phyloP scores from a whole-genome alignment of 2,329 filamentous ascomycete species.

The Hypoxylon sp. region DNA sequence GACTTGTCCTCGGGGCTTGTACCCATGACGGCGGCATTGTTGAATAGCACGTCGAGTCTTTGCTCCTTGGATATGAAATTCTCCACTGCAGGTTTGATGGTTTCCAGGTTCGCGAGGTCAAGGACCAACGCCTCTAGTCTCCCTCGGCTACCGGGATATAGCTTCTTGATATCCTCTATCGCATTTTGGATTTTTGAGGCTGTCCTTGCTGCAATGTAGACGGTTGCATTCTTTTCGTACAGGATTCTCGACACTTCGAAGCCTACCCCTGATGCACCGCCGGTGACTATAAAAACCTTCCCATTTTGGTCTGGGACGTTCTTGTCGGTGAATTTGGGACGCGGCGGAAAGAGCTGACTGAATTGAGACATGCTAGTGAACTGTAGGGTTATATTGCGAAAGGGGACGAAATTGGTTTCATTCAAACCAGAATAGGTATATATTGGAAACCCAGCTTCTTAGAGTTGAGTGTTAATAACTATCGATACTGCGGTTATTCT shows the following conservation, averaged over 20 bases:
- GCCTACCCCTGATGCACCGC: slow-evolving; percentile 27
- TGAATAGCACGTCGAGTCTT: slow-evolving; percentile 43
- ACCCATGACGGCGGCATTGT: slow-evolving; percentile 40
- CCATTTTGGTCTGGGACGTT: slow-evolving; percentile 30
- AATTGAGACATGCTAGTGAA: slow-evolving; percentile 10
- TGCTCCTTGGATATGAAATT: slow-evolving; percentile 35
- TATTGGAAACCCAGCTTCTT: no score
- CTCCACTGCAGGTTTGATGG: slow-evolving; percentile 32
- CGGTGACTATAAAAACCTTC: slow-evolving; percentile 35
- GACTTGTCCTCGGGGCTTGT: slow-evolving; percentile 22
- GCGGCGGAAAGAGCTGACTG: slow-evolving; percentile 21
- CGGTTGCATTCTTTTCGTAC: slow-evolving; percentile 23
- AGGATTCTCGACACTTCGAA: slow-evolving; percentile 33
- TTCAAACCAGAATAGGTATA: no score
- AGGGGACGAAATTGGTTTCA: no score
- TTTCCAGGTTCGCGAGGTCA: slow-evolving; percentile 28
- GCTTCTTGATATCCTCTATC: slow-evolving; percentile 17
- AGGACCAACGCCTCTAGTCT: slow-evolving; percentile 13
- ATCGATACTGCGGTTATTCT: neutral
- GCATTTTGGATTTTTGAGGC: slow-evolving; percentile 6
- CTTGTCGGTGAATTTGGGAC: slow-evolving; percentile 28
- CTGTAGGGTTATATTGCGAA: neutral
- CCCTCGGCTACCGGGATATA: neutral
- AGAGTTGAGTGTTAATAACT: no score
- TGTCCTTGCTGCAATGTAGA: slow-evolving; percentile 26